A percentile compares a stretch with the other conserved stretches of the same genome.
Conservation (phyloP, 225 moss, liverwort and hornwort species). For the Polytrichum commune region DNA sequence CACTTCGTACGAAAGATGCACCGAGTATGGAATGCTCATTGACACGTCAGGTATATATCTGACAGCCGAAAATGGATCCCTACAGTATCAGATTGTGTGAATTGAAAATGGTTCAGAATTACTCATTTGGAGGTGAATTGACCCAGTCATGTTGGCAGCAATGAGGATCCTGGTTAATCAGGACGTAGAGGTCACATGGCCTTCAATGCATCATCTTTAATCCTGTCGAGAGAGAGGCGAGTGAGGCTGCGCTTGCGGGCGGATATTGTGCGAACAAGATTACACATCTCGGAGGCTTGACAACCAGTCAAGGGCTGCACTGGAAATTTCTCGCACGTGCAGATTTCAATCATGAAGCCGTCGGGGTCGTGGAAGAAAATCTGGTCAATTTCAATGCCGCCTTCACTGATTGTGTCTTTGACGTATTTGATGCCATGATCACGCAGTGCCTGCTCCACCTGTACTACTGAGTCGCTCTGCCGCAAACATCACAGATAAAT, state of each 20-base stretch:
- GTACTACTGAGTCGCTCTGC: conserved; percentile 60
- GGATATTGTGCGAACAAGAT: conserved; percentile 26
- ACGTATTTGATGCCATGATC: conserved; percentile 64
- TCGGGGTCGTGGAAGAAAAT: conserved; percentile 91
- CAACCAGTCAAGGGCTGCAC: conserved; percentile 40
- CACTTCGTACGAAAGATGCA: too few relatives aligned
- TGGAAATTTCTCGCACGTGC: conserved; percentile 76
- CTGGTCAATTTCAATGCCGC: conserved; percentile 66
- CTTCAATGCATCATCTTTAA: too few relatives aligned
- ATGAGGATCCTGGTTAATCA: too few relatives aligned
- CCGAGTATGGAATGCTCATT: too few relatives aligned
- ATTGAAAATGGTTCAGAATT: too few relatives aligned
- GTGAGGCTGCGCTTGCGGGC: conserved; percentile 13
- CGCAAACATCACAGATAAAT: background rate
- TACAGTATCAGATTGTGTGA: too few relatives aligned
- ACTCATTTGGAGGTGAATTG: too few relatives aligned
- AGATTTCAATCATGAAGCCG: conserved; percentile 89
- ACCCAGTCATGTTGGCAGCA: too few relatives aligned
- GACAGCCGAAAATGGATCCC: too few relatives aligned
- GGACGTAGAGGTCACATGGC: too few relatives aligned
- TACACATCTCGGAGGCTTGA: conserved; percentile 20
- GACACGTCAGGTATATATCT: too few relatives aligned
- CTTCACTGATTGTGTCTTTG: conserved; percentile 46
- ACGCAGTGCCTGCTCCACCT: conserved; percentile 58
- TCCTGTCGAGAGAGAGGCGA: background rate